These are phyloP conservation scores for Melanogaster broomeanus DNA, from an alignment of 768 basidiomycete species.

Conservation along the genomic window DNA sequence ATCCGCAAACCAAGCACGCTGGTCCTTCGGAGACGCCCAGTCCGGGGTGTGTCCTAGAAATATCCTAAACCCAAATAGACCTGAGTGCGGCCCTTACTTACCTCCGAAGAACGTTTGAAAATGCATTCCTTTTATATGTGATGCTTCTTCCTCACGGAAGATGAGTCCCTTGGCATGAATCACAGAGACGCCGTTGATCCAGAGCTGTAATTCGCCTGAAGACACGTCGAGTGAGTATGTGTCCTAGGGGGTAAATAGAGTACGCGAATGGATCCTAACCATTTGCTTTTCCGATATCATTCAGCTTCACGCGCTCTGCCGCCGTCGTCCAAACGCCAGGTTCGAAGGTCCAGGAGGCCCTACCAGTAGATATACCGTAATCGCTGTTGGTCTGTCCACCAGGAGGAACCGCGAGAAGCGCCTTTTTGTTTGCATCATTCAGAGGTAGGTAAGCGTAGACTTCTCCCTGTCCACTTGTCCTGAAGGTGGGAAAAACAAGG, in stretches of 20 bases:
- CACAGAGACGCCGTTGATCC: constrained; percentile 60
- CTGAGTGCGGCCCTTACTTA: constrained; percentile 23
- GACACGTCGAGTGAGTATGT: neutral
- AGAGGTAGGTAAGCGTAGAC: constrained; percentile 71
- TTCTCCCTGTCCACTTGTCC: constrained; percentile 57
- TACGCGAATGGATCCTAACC: constrained; percentile 39
- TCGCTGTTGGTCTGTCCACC: constrained; percentile 51
- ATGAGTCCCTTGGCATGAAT: constrained; percentile 51
- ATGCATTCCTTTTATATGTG: constrained; percentile 66
- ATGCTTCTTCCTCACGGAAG: constrained; percentile 39
- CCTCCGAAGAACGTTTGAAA: constrained; percentile 83
- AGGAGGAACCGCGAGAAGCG: constrained; percentile 50
- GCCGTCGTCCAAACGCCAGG: constrained; percentile 64
- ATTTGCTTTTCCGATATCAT: constrained; percentile 57
- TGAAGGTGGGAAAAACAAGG: constrained; percentile 18
- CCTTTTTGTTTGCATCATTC: constrained; percentile 42
- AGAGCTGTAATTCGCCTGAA: constrained; percentile 65
- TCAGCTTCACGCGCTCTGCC: constrained; percentile 69
- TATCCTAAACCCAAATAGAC: neutral
- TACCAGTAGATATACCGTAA: constrained; percentile 67
- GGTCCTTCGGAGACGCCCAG: constrained; percentile 65
- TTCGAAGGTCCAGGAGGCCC: constrained; percentile 59
- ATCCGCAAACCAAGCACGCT: constrained; percentile 60
- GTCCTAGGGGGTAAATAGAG: too few species aligned
- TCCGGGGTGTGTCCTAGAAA: constrained; percentile 48